Conservation (phyloP, 768 basidiomycete genomes). For the Leccinum broughii region DNA sequence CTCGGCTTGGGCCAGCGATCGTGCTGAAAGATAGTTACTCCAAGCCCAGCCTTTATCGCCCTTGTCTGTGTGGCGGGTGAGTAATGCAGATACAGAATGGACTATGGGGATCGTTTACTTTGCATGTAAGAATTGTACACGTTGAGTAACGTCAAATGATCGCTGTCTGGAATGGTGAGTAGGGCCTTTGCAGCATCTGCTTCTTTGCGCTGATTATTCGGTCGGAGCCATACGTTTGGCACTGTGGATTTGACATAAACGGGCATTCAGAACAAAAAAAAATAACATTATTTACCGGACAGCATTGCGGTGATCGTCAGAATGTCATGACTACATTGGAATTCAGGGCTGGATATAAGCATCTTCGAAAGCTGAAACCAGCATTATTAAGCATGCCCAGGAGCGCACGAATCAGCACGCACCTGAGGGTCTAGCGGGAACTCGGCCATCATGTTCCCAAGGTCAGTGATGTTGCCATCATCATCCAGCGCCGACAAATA, state of each 20-base stretch:
- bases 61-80: slow-evolving; percentile 47
- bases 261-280: background rate
- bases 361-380: slow-evolving; percentile 72
- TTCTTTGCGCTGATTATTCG: slow-evolving; percentile 82
- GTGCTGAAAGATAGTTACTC: slow-evolving; percentile 82
- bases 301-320: slow-evolving; percentile 96
- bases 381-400: background rate
- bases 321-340: slow-evolving; percentile 95
- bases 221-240: slow-evolving; percentile 93
- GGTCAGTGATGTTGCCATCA: slow-evolving; percentile 83
- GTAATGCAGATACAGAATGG: background rate
- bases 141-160: slow-evolving; percentile 92
- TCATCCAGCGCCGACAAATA: slow-evolving; percentile 92
- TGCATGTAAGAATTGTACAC: slow-evolving; percentile 91
- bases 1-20: slow-evolving; percentile 86
- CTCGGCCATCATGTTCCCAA: slow-evolving; percentile 94
- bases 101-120: slow-evolving; percentile 52
- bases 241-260: slow-evolving; percentile 34
- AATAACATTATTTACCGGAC: slow-evolving; percentile 56
- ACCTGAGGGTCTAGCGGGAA: slow-evolving; percentile 99
- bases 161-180: slow-evolving; percentile 91
- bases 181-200: slow-evolving; percentile 91
- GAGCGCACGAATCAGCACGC: slow-evolving; percentile 10
- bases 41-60: slow-evolving; percentile 88
- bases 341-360: slow-evolving; percentile 92